Evolutionary conservation across 805 yeast species (phyloP).

Genomic region (Candida multigemmis): DNA sequence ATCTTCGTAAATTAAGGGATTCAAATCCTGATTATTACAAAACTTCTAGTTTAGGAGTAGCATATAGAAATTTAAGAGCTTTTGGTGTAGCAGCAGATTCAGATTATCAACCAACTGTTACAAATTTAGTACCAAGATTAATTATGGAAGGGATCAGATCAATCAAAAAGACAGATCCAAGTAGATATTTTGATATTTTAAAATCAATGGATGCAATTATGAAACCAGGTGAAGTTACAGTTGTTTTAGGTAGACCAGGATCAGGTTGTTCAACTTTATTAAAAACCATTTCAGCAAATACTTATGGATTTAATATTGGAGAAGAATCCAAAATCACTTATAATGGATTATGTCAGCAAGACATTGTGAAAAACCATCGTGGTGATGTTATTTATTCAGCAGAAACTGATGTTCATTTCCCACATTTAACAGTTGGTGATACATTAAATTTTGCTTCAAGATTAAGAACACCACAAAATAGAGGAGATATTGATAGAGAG

Average conservation of each 20-base stretch:
- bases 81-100: constrained; percentile 55
- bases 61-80: constrained; percentile 45
- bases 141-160: constrained; percentile 2
- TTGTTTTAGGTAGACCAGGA: constrained; percentile 34
- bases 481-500: constrained; percentile 25
- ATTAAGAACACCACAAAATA: constrained; percentile 37
- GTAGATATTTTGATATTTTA: constrained; percentile 36
- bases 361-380: constrained; percentile 18
- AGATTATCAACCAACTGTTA: constrained; percentile 50
- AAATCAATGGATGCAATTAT: constrained; percentile 49
- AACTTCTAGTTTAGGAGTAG: constrained; percentile 46
- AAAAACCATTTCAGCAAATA: constrained; percentile 27
- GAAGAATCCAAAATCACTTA: constrained; percentile 20
- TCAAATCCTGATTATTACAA: constrained; percentile 52
- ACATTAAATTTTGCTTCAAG: constrained; percentile 48
- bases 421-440: constrained; percentile 46
- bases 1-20: constrained; percentile 39
- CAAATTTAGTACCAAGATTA: constrained; percentile 25
- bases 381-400: constrained; percentile 38
- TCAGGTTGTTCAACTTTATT: constrained; percentile 32
- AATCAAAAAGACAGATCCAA: constrained; percentile 4
- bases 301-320: constrained; percentile 28
- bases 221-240: constrained; percentile 30
- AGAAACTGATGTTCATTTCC: constrained; percentile 50
- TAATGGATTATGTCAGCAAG: constrained; percentile 23